These are phyloP conservation scores for Aspergillus fructus DNA, from an alignment of 2,329 filamentous ascomycete genomes.

Conservation along the genomic window DNA sequence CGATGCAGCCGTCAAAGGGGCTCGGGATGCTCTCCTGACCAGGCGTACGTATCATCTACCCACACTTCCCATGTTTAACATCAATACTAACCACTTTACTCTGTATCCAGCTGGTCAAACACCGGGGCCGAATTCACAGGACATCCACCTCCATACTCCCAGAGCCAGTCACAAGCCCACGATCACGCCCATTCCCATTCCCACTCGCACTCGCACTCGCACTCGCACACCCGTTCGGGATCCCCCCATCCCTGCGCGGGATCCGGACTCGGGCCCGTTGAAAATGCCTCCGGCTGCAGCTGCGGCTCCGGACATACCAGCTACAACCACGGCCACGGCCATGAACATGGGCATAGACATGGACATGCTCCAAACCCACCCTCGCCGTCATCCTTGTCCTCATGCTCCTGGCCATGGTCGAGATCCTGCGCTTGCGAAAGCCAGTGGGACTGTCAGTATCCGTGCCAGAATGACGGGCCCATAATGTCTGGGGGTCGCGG, in stretches of 20 bases:
- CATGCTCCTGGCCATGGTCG: background rate
- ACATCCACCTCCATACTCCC: background rate
- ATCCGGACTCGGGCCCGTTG: no score
- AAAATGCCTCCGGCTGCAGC: no score
- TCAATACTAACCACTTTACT: background rate
- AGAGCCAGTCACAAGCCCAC: background rate
- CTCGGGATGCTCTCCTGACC: background rate
- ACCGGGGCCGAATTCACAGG: background rate
- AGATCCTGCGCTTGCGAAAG: background rate
- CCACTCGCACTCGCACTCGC: background rate
- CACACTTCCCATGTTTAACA: background rate
- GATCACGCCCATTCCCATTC: background rate
- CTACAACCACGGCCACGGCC: background rate
- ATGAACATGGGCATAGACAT: background rate
- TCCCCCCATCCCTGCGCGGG: no score
- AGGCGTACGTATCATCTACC: background rate
- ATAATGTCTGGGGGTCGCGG: background rate
- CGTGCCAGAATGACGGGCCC: background rate
- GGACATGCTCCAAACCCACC: background rate
- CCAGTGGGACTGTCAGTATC: background rate
- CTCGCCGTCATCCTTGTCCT: background rate
- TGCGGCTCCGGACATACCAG: no score
- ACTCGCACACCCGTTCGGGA: background rate
- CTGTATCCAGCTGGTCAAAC: background rate
- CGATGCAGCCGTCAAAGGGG: background rate